Base-by-base conservation (phyloP, 2,329 filamentous ascomycete genomes). In the Exserohilum turcica region DNA sequence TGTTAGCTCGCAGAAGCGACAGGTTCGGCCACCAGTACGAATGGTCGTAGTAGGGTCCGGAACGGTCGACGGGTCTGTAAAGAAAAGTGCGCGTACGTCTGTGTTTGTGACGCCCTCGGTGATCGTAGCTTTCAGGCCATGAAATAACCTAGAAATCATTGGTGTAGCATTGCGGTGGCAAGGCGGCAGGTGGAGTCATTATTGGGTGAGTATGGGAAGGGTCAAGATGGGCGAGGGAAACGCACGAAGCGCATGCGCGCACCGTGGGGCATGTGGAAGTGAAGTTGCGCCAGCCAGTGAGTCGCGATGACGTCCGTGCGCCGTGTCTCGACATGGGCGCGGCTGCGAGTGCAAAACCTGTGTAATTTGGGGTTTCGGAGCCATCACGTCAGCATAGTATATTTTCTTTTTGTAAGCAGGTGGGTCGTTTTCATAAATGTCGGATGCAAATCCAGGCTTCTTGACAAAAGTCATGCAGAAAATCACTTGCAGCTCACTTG, bases 191-290 rank as follows among this genome's bases (percentile, higher is more conserved):
- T 16, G 38, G 15, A 40, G n/a, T 37, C 56, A 59, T 61, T 36
- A 12, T 53, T 43, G 31, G 9, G 33, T 21, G 37, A n/a, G 31
- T 21, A 15, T n/a, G 27, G 27, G 2, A 42, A 35, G 28, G 28
- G 19, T 43, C 33, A 40, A 42, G 37, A 31, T 38, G 43, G 40
- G 19, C 15, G 35, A 31, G 13, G 24, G 28, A 33, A 49, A 24
- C 19, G 39, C 43, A 44, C 40, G 51, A 44, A 54, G 52, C 51
- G 54, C 52, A 59, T 27, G 32, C 48, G 50, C 52, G 50, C 48
- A 54, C 46, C 24, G 55, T 46, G 42, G 56, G 59, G 56, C 57
- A 62, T 36, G 52, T 53, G 47, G 51, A 59, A 43, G 61, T 64
- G 53, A 63, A 54, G 52, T 33, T 51, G 46, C 39, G 29, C 31